phyloP scores from a whole-genome alignment of 805 yeast genomes.

The Pichia pseudocactophila region DNA sequence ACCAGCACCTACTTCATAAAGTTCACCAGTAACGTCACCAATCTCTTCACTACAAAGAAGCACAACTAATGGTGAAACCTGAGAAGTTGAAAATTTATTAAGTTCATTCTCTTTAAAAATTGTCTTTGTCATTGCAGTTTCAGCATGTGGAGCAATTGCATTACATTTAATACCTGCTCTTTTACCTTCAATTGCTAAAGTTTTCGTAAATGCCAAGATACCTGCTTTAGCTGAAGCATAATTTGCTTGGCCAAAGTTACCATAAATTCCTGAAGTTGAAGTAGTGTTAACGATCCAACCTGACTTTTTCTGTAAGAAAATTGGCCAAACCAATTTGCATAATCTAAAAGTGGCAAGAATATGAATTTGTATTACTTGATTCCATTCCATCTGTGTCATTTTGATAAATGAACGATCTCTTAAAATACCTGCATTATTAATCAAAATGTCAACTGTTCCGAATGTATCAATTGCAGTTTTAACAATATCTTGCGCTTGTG shows the following conservation, averaged over 20 bases:
- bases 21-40: constrained; percentile 56
- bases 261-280: constrained; percentile 95
- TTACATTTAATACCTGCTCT: constrained; percentile 68
- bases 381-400: constrained; percentile 81
- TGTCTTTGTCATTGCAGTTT: constrained; percentile 92
- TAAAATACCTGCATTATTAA: constrained; percentile 92
- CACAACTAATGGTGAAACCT: constrained; percentile 85
- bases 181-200: constrained; percentile 87
- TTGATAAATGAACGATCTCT: constrained; percentile 83
- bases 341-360: constrained; percentile 72
- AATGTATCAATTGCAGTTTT: constrained; percentile 65
- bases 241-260: constrained; percentile 96
- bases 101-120: constrained; percentile 73
- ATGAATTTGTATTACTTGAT: constrained; percentile 71
- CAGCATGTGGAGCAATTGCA: constrained; percentile 94
- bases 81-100: constrained; percentile 76
- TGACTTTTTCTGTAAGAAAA: constrained; percentile 63
- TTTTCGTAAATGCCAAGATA: constrained; percentile 72
- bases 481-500: constrained; percentile 65
- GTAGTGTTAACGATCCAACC: constrained; percentile 86
- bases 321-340: constrained; percentile 89
- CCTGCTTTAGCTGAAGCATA: constrained; percentile 92
- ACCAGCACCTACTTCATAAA: constrained; percentile 92
- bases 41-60: constrained; percentile 67
- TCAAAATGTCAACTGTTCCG: constrained; percentile 77